phyloP scores from a whole-genome alignment of 768 basidiomycete genomes.

The Exsudoporus frostii region DNA sequence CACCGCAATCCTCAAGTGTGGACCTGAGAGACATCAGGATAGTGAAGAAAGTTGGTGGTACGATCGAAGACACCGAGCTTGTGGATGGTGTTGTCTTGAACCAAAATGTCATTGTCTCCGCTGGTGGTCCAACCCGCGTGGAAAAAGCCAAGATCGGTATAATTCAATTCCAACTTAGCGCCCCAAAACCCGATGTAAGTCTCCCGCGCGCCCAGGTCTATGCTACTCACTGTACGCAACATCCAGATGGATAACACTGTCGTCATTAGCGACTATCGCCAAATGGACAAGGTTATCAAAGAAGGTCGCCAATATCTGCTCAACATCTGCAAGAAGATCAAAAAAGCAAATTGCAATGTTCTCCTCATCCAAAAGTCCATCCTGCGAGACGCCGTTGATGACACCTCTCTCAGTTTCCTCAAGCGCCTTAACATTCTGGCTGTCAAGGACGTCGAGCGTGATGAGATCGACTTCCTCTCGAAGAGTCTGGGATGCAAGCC shows the following conservation, averaged over 20 bases:
- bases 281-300: slow-evolving; percentile 99
- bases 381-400: slow-evolving; percentile 97
- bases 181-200: slow-evolving; percentile 95
- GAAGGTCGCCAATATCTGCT: slow-evolving; percentile 97
- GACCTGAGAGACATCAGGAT: slow-evolving; percentile 95
- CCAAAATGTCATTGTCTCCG: slow-evolving; percentile 87
- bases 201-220: neutral
- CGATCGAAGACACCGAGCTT: slow-evolving; percentile 97
- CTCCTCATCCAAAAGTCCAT: slow-evolving; percentile 99
- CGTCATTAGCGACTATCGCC: slow-evolving; percentile 97
- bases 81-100: slow-evolving; percentile 96
- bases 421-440: slow-evolving; percentile 95
- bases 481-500: slow-evolving; percentile 96
- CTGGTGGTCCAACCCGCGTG: slow-evolving; percentile 90
- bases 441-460: slow-evolving; percentile 96
- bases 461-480: slow-evolving; percentile 96
- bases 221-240: neutral
- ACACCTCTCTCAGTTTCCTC: slow-evolving; percentile 94
- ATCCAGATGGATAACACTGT: slow-evolving; percentile 98
- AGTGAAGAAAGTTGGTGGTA: slow-evolving; percentile 98
- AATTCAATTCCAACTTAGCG: slow-evolving; percentile 96
- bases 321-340: slow-evolving; percentile 98
- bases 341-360: slow-evolving; percentile 99
- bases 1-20: slow-evolving; percentile 87
- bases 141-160: slow-evolving; percentile 99